Percentiles rank a stretch among this genome's conserved stretches.
These are phyloP conservation scores for Tilletia walkeri DNA, from an alignment of 1,284 basidiomycete species.

Conservation along the genomic window DNA sequence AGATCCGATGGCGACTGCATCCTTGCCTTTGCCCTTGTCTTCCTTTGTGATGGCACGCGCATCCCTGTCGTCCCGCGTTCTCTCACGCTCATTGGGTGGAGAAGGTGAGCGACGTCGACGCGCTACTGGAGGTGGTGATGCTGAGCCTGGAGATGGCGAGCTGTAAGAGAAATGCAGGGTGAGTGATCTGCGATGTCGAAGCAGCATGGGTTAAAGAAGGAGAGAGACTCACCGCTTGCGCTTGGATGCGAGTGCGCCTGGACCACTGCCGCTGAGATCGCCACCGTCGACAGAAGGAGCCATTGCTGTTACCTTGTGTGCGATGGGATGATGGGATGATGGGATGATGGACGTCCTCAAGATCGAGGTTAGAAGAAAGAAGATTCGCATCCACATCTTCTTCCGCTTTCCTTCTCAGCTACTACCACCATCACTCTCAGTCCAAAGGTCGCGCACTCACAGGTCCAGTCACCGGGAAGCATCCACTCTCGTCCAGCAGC, in stretches of 20 bases:
- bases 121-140: not conserved
- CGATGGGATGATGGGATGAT: not conserved
- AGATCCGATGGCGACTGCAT: constrained; percentile 10
- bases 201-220: not conserved
- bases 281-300: constrained; percentile 3
- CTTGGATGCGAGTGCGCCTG: constrained; percentile 6
- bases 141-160: not conserved
- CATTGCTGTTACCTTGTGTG: not conserved
- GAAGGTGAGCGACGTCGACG: constrained; percentile 9
- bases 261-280: not conserved
- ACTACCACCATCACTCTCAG: not conserved
- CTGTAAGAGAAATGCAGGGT: not conserved
- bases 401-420: not conserved
- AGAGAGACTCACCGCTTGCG: constrained; percentile 5
- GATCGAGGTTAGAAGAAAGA: not conserved
- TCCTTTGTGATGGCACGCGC: not conserved
- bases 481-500: not conserved
- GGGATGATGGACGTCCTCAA: constrained; percentile 1
- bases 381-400: not conserved
- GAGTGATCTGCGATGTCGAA: not conserved
- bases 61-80: not conserved
- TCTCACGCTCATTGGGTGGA: not conserved
- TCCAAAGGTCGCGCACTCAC: not conserved
- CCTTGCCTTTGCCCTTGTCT: constrained; percentile 13
- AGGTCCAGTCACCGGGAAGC: not conserved